Evolutionary conservation across 2,329 filamentous ascomycete genomes (phyloP), one percentile per base, ranked within the genome.

Genomic region (Colletotrichum echinochloae): DNA sequence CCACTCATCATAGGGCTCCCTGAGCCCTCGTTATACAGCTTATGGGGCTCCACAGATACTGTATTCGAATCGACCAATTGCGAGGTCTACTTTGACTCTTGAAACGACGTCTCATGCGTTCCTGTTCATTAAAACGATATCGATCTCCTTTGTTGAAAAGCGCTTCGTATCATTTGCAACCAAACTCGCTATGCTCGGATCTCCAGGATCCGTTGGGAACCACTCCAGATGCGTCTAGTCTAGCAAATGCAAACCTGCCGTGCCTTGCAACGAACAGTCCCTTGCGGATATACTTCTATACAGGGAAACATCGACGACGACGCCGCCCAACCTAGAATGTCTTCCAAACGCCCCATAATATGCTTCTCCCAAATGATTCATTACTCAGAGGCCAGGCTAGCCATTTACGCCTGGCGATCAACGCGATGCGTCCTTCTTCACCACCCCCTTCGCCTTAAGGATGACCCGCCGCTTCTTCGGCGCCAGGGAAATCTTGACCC

Each of bases 391-490:
- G 6, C 12, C 8, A 55, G 33, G 12, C 18, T 18, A 3, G 11
- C 5, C n/a, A 5, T 18, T 37, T 12, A 35, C n/a, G 8, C 20
- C 30, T 9, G 20, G 30, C 30, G n/a, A 0, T 60, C 33, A 26
- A 6, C n/a, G 12, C 23, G n/a, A n/a, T 46, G n/a, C 20, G 44
- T 46, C 8, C 23, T 1, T 30, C 30, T 44, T 44, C 52, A 26
- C 11, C 37, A 7, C 9, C 11, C 37, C 39, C 41, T 48, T 41
- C n/a, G 7, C 48, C 52, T 28, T 37, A 28, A 65, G 28, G 39
- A 59, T n/a, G 60, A 62, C 26, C 6, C 33, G 44, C 30, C 30
- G 41, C 62, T 44, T 65, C 33, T 9, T 48, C 28, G 39, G 18
- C 30, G 51, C 35, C 20, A 26, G 20, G 33, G 46, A 23, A 7